Base-by-base conservation (phyloP, 2,329 filamentous ascomycete genomes). In the Boeremia lycopersici region DNA sequence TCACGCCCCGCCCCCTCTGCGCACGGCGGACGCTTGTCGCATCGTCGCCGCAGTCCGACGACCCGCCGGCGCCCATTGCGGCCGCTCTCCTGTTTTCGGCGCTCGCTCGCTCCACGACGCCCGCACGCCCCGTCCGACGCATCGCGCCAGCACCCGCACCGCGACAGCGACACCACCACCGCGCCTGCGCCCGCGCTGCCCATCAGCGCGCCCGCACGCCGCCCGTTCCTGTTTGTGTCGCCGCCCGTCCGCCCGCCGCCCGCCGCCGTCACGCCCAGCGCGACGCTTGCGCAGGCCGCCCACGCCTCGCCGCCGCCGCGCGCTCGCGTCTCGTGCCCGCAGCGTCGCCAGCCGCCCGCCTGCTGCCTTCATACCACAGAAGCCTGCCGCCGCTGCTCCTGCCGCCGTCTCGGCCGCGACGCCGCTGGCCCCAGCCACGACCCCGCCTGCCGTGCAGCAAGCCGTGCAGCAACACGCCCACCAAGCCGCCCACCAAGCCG, bases 11-110 rank as follows among this genome's bases (percentile, higher is more conserved):
- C 61, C 61, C 59, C 60, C 56, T 56, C 23, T 44, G 53, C 50
- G 54, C 59, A 52, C 57, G 57, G 64, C 68, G 56, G 64, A 65
- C 64, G 65, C 66, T 58, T 61, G 63, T 66, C 65, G 62, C 65
- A 61, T 61, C 53, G 59, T 48, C 59, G 58, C 61, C 56, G 60
- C 59, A 50, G 36, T 53, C 63, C 63, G 54, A 60, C 59, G 57
- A 59, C 60, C 33, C 33, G 57, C 50, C 63, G 51, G 54, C 62
- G 56, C 65, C 60, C 61, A 57, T 65, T 64, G 64, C 67, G 59
- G 61, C 61, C 64, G 53, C 29, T 36, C 42, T 48, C 39, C 53
- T 50, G 44, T 60, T 56, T 56, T 39, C 48, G 57, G 31, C 45
- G 49, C 57, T 45, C 52, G 42, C 54, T 56, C 53, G 59, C 60